These are phyloP conservation scores for Blastobotrys ciferrii DNA, from an alignment of 1,139 yeast species.

Conservation along the genomic window DNA sequence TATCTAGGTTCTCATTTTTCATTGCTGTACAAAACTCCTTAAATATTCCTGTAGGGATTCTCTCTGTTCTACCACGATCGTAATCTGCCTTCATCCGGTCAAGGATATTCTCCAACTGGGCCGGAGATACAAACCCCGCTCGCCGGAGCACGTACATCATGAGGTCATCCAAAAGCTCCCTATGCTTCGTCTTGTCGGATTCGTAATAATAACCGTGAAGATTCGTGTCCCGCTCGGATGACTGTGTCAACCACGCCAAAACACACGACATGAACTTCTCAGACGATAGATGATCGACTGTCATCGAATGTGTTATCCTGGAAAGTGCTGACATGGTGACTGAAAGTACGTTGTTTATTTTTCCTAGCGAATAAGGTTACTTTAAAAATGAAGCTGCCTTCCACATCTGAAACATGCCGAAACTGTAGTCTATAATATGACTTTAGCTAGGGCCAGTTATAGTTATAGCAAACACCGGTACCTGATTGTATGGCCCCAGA, in stretches of 20 bases:
- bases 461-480: no score
- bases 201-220: background rate
- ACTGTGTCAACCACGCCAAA: background rate
- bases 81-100: background rate
- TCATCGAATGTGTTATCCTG: background rate
- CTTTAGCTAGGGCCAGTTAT: no score
- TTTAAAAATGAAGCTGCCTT: background rate
- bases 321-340: no score
- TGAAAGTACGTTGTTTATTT: background rate
- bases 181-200: background rate
- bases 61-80: background rate
- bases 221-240: background rate
- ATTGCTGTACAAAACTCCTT: background rate
- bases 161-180: background rate
- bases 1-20: no score
- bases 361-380: background rate
- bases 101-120: background rate
- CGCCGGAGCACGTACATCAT: background rate
- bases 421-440: no score
- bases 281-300: background rate
- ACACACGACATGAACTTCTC: background rate
- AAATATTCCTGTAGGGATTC: background rate
- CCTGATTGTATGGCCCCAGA: background rate
- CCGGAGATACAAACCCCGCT: background rate
- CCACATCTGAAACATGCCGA: background rate